phyloP scores from a whole-genome alignment of 495 filamentous ascomycete species.

The Hapsidospora chrysogenum region DNA sequence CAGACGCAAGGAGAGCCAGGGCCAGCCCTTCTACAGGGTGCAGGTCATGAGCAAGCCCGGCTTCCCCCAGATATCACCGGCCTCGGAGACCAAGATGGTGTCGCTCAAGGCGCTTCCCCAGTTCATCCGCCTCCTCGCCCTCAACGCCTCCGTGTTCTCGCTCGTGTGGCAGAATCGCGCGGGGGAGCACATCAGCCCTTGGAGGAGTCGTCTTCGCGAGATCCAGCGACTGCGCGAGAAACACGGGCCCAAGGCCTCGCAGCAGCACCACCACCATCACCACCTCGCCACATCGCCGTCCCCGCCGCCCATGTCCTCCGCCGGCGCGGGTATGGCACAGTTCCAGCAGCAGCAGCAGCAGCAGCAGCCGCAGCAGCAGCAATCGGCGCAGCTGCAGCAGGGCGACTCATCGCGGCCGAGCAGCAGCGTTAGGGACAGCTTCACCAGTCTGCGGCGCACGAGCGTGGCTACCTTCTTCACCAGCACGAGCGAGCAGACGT shows the following conservation, averaged over 20 bases:
- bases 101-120: constrained; percentile 59
- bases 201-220: constrained; percentile 71
- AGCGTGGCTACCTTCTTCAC: constrained; percentile 40
- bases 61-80: constrained; percentile 81
- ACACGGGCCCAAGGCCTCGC: constrained; percentile 22
- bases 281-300: constrained; percentile 17
- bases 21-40: constrained; percentile 56
- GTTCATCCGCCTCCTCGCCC: constrained; percentile 80
- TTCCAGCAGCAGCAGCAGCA: constrained; percentile 2
- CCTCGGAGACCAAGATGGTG: constrained; percentile 72
- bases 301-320: background rate
- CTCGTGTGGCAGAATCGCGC: constrained; percentile 69
- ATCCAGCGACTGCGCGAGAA: constrained; percentile 68
- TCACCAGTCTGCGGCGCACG: constrained; percentile 29
- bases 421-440: constrained; percentile 31
- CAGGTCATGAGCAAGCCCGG: constrained; percentile 68
- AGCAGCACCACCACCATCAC: constrained; percentile 13
- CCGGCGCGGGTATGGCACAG: constrained; percentile 1
- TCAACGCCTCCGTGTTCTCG: constrained; percentile 87
- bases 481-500: constrained; percentile 25
- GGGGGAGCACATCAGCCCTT: constrained; percentile 75
- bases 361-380: constrained; percentile 4
- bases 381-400: constrained; percentile 6
- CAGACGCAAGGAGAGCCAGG: constrained; percentile 14
- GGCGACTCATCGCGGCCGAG: constrained; percentile 16